Conservation (phyloP, 179 eudicot genomes). For the Silene noctiflora region DNA sequence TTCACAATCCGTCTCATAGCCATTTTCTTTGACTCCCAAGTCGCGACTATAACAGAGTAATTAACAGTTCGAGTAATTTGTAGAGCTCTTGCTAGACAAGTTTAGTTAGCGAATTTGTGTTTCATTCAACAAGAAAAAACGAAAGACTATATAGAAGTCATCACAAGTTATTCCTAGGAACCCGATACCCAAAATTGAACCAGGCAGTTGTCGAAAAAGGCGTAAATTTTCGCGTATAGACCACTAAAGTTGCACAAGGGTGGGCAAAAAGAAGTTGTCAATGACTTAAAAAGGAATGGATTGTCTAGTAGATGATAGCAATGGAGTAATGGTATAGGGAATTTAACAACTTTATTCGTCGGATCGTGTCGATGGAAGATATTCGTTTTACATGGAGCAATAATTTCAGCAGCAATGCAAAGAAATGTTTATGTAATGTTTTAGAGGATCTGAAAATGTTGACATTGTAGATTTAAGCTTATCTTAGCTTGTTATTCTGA, state of each 20-base stretch:
- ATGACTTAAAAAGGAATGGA: neutral
- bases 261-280: neutral
- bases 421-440: neutral
- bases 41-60: neutral
- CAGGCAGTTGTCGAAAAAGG: neutral
- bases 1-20: constrained; percentile 59
- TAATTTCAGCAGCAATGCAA: neutral
- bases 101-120: neutral
- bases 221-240: too few relatives aligned
- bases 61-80: neutral
- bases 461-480: neutral
- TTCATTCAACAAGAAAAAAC: neutral
- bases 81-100: neutral
- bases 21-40: constrained; percentile 26
- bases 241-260: constrained; percentile 4
- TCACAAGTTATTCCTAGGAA: neutral
- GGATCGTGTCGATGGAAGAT: constrained; percentile 10
- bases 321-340: constrained; percentile 1
- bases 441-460: neutral
- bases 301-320: neutral
- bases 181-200: neutral
- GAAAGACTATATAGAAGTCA: constrained; percentile 14
- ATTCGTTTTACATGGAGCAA: constrained; percentile 24
- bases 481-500: neutral
- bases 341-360: constrained; percentile 15